A percentile compares a stretch with the other conserved stretches of the same genome.
phyloP scores from a whole-genome alignment of 1,284 basidiomycete genomes.

The Leccinum fuscescens region DNA sequence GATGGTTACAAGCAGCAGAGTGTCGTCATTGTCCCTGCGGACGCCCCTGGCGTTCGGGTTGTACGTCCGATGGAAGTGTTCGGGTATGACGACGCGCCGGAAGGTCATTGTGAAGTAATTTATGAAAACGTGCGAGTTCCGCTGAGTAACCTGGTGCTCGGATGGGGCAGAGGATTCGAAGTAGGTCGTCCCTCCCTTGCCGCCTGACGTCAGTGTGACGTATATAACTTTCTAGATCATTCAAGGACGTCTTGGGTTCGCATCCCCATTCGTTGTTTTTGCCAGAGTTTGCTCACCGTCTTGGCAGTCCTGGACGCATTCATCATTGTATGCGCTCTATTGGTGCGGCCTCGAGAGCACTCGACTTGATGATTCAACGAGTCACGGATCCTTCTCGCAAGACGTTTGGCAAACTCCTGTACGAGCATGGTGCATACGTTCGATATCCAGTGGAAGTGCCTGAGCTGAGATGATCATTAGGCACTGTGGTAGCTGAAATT shows the following conservation, averaged over 20 bases:
- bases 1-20: conserved; percentile 84
- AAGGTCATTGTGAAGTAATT: conserved; percentile 93
- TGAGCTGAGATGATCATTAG: conserved; percentile 38
- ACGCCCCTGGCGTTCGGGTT: conserved; percentile 84
- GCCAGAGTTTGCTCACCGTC: conserved; percentile 4
- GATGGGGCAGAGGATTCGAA: conserved; percentile 94
- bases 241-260: conserved; percentile 92
- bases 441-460: background rate
- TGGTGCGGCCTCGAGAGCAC: conserved; percentile 80
- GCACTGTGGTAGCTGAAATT: conserved; percentile 87
- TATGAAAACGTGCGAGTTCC: conserved; percentile 95
- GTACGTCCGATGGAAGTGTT: conserved; percentile 91
- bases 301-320: conserved; percentile 82
- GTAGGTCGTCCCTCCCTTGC: conserved; percentile 33
- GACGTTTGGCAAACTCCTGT: conserved; percentile 91
- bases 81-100: conserved; percentile 93
- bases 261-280: conserved; percentile 5
- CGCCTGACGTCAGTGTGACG: background rate
- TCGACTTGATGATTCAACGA: conserved; percentile 89
- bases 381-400: conserved; percentile 88
- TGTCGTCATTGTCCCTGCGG: conserved; percentile 89
- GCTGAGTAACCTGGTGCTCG: conserved; percentile 78
- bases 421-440: conserved; percentile 75
- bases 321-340: conserved; percentile 99
- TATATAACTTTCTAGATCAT: conserved; percentile 64